A percentile compares a stretch with the other conserved stretches of the same genome.
phyloP scores from a whole-genome alignment of 2,329 filamentous ascomycete species.

The Gremmenia infestans region DNA sequence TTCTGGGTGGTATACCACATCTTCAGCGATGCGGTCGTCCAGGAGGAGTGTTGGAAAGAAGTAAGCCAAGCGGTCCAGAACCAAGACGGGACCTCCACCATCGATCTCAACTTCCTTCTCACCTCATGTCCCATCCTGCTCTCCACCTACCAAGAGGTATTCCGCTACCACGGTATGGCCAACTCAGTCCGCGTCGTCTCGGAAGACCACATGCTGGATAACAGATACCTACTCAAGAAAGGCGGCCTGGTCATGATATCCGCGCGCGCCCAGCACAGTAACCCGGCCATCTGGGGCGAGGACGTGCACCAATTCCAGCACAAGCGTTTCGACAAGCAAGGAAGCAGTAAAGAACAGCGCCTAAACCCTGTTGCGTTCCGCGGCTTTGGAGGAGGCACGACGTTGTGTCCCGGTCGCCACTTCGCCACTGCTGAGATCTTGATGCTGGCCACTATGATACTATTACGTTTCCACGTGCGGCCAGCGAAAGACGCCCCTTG shows the following conservation, averaged over 20 bases:
- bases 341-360: constrained; percentile 7
- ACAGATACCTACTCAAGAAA: constrained; percentile 40
- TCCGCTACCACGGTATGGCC: constrained; percentile 37
- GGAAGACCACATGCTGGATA: constrained; percentile 36
- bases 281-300: constrained; percentile 38
- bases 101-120: constrained; percentile 28
- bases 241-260: constrained; percentile 38
- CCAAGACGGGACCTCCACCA: constrained; percentile 1
- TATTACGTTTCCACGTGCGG: constrained; percentile 11
- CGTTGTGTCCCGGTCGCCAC: constrained; percentile 33
- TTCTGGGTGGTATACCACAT: constrained; percentile 36
- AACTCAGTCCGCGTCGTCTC: constrained; percentile 36
- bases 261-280: constrained; percentile 36
- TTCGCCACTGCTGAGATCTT: constrained; percentile 35
- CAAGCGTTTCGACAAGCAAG: constrained; percentile 32
- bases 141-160: constrained; percentile 38
- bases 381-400: constrained; percentile 34
- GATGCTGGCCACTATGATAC: constrained; percentile 22
- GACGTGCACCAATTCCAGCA: constrained; percentile 38
- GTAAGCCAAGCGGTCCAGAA: constrained; percentile 17
- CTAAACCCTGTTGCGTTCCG: constrained; percentile 20
- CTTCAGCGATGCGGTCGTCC: constrained; percentile 28
- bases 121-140: constrained; percentile 28
- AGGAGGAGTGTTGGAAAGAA: constrained; percentile 28
- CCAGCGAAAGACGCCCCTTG: constrained; percentile 16